These are phyloP conservation scores for Linanthus parryae DNA, from an alignment of 148 eudicot species.

Conservation along the genomic window DNA sequence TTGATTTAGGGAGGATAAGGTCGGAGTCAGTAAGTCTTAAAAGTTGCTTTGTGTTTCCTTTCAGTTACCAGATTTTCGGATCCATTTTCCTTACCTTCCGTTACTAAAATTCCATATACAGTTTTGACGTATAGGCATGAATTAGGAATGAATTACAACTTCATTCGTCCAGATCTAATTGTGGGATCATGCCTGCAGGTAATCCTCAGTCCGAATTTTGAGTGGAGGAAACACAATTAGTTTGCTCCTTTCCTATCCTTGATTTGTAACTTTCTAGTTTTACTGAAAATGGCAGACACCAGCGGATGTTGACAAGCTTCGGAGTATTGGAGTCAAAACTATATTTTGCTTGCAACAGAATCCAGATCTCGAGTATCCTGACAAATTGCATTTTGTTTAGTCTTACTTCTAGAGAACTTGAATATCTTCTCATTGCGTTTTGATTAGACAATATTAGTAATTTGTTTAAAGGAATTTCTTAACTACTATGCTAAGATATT, in stretches of 20 bases:
- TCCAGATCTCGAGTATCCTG: constrained; percentile 95
- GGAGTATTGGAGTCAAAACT: constrained; percentile 74
- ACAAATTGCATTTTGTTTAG: neutral
- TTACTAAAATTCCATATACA: constrained; percentile 21
- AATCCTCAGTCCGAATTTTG: constrained; percentile 6
- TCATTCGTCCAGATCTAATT: constrained; percentile 86
- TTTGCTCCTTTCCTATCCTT: neutral
- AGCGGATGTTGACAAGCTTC: constrained; percentile 89
- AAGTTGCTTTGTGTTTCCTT: too few relatives aligned
- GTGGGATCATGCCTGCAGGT: constrained; percentile 99
- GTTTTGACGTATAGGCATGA: constrained; percentile 94
- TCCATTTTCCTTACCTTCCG: neutral
- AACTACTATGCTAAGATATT: constrained; percentile 55
- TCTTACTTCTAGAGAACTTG: neutral
- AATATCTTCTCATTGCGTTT: neutral
- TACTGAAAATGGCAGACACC: constrained; percentile 54
- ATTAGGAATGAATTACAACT: constrained; percentile 89
- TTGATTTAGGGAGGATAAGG: too few relatives aligned
- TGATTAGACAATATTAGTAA: neutral
- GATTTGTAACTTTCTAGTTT: constrained; percentile 10
- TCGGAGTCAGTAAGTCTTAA: too few relatives aligned
- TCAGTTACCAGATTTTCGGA: constrained; percentile 1
- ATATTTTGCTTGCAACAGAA: constrained; percentile 92
- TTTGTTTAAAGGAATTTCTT: constrained; percentile 22
- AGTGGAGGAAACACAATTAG: neutral